Base-by-base conservation (phyloP, 2,329 filamentous ascomycete species). In the Pyrenophora graminea region DNA sequence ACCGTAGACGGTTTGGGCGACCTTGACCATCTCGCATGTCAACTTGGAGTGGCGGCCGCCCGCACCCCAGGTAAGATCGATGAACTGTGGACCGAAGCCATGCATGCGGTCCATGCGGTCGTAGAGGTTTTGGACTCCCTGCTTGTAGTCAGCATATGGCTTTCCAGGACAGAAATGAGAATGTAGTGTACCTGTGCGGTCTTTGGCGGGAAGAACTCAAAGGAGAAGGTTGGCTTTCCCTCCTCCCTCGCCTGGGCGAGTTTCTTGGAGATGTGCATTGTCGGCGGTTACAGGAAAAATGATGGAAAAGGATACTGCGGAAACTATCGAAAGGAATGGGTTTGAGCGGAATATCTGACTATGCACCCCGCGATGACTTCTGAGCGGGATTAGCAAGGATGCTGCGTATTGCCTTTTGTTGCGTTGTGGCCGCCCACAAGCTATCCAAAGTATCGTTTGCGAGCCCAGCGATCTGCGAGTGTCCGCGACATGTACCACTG, bases 51-150 rank as follows among this genome's bases (percentile, higher is more conserved):
- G 85, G 61, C 89, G 87, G 40, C 94, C 94, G 63, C 94, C 94
- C 45, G 94, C 94, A 58, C 95, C 95, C 94, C 94, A 99, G 57
- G 94, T 99, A 69, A 99, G 89, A 76, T 99, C 94, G 73, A 99
- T 91, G 79, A 99, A 99, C 69, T 92, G 88, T 58, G 93, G 94
- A 1, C 91, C 94, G 58, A 95, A 85, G 68, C 88, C 85, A 76
- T 96, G 91, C 94, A 99, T 99, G 77, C 92, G 91, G 77, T 99
- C 94, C 90, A 99, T 97, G 71, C 94, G 90, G 67, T 99, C 94
- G 81, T 99, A 99, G 51, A 99, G 86, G 75, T 99, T 99, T 79
- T 99, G 94, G 10, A 99, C 93, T 82, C 94, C 94, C 78, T 71
- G 51, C 32, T 17, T 30, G 17, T 23, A 17, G 55, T 66, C 54